phyloP scores from a whole-genome alignment of 129 eudicot species.

The Pulicaria dysenterica region DNA sequence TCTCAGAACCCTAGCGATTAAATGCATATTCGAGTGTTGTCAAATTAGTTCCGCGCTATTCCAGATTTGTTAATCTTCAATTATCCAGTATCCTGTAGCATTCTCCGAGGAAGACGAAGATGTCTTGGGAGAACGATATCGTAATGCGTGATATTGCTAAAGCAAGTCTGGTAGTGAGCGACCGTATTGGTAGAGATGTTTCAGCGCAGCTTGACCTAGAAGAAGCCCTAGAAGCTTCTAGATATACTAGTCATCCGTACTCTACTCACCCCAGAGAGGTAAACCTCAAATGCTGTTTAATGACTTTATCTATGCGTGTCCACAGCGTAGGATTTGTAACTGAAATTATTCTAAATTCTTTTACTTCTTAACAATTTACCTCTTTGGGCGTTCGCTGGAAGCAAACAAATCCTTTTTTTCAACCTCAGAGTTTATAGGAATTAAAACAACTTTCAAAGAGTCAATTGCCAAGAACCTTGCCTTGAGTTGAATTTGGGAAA shows the following conservation, averaged over 20 bases:
- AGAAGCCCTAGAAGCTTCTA: conserved; percentile 91
- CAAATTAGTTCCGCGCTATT: conserved; percentile 5
- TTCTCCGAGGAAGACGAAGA: conserved; percentile 24
- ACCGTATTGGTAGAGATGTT: conserved; percentile 75
- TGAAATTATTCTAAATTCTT: too few relatives aligned
- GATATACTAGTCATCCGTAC: conserved; percentile 92
- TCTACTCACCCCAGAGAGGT: conserved; percentile 96
- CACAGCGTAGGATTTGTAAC: not conserved
- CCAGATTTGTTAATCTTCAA: conserved; percentile 8
- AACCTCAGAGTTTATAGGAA: not conserved
- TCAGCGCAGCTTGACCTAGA: conserved; percentile 79
- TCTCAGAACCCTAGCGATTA: conserved; percentile 26
- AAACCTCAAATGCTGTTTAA: not conserved
- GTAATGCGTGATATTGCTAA: conserved; percentile 70
- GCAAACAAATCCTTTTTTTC: not conserved
- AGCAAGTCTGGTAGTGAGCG: conserved; percentile 77
- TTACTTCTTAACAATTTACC: too few relatives aligned
- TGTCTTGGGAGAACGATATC: conserved; percentile 71
- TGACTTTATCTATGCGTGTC: not conserved
- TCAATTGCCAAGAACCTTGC: not conserved
- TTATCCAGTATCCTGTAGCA: conserved; percentile 8
- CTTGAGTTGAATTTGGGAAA: not conserved
- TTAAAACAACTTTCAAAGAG: not conserved
- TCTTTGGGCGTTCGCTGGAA: too few relatives aligned
- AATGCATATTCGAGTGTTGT: conserved; percentile 7